A percentile compares a stretch with the other conserved stretches of the same genome.
phyloP scores from a whole-genome alignment of 1,284 basidiomycete genomes.

The Ceraceosorus bombacis region DNA sequence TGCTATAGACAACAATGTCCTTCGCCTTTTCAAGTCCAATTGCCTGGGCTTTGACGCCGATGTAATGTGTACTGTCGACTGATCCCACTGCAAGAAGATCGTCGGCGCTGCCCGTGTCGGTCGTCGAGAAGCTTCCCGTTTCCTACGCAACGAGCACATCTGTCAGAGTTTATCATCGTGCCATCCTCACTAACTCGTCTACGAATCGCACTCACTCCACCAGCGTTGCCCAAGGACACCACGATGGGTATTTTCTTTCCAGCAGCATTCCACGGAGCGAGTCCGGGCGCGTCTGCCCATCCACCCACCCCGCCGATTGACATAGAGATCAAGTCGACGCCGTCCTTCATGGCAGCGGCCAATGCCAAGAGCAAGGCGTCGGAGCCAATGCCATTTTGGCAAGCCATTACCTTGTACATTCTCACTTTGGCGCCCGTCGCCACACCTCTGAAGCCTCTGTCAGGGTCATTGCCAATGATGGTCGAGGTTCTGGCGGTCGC shows the following conservation, averaged over 20 bases:
- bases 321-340: constrained; percentile 58
- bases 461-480: constrained; percentile 56
- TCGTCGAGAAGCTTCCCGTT: too few species aligned
- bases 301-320: constrained; percentile 55
- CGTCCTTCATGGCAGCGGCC: constrained; percentile 40
- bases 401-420: constrained; percentile 51
- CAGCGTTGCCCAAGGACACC: constrained; percentile 48
- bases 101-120: too few species aligned
- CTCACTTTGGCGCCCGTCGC: constrained; percentile 33
- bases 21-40: too few species aligned
- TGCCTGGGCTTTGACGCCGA: too few species aligned
- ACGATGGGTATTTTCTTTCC: constrained; percentile 17
- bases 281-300: constrained; percentile 17
- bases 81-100: too few species aligned
- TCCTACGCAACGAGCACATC: too few species aligned
- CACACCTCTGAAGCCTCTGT: constrained; percentile 32
- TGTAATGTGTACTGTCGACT: too few species aligned
- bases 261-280: too few species aligned
- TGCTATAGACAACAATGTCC: too few species aligned
- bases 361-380: constrained; percentile 50
- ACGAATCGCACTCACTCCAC: too few species aligned
- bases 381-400: constrained; percentile 41
- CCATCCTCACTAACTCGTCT: too few species aligned
- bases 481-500: constrained; percentile 43
- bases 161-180: too few species aligned